Evolutionary conservation across 164 flowering plant species (phyloP).

Genomic region (Nelumbo lutea): DNA sequence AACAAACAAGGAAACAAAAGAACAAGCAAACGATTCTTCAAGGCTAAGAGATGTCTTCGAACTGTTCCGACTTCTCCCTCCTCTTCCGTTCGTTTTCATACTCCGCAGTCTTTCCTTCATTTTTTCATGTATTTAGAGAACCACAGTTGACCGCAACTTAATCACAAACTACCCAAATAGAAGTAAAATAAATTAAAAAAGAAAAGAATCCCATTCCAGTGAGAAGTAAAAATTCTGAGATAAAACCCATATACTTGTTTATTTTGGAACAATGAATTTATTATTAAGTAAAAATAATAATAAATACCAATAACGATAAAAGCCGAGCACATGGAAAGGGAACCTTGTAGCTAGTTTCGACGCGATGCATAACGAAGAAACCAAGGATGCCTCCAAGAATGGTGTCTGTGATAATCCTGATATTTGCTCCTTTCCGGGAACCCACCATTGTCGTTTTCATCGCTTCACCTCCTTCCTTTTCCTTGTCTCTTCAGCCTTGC

Average conservation of each 20-base stretch:
- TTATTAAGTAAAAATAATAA: neutral
- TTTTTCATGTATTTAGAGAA: slow-evolving; percentile 14
- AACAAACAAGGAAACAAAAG: neutral
- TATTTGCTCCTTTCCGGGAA: slow-evolving; percentile 56
- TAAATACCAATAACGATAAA: neutral
- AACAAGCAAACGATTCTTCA: neutral
- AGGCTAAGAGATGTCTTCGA: slow-evolving; percentile 11
- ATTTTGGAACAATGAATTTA: neutral
- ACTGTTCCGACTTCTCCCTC: slow-evolving; percentile 2
- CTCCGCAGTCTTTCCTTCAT: slow-evolving; percentile 23
- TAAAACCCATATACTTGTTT: neutral
- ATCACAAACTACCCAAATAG: neutral
- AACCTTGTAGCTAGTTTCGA: slow-evolving; percentile 70
- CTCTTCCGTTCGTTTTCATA: slow-evolving; percentile 16
- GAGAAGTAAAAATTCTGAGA: neutral
- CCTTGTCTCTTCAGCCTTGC: neutral
- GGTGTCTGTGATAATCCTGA: slow-evolving; percentile 71
- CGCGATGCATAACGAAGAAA: slow-evolving; percentile 80
- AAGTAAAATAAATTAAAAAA: neutral
- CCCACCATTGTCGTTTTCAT: slow-evolving; percentile 16
- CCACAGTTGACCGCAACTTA: neutral
- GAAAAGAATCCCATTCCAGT: too few relatives aligned
- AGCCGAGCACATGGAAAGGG: neutral
- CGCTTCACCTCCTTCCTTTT: neutral
- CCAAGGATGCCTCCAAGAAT: slow-evolving; percentile 71